Percentiles rank a stretch among this genome's conserved stretches.
phyloP scores from a whole-genome alignment of 2,329 filamentous ascomycete species.

The Cytospora piceicola region DNA sequence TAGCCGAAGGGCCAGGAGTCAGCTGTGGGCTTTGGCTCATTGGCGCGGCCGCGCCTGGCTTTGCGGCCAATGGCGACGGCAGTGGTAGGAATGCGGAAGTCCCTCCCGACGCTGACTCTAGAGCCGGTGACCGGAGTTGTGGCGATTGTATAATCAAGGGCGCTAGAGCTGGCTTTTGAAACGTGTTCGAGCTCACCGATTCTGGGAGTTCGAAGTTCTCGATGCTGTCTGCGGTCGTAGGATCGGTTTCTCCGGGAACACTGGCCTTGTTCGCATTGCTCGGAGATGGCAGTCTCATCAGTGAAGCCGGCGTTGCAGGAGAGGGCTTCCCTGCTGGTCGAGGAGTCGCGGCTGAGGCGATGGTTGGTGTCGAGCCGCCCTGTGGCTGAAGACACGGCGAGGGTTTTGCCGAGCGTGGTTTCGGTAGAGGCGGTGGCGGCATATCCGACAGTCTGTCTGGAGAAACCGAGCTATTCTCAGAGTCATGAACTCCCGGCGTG shows the following conservation, averaged over 20 bases:
- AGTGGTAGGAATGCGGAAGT: conserved; percentile 54
- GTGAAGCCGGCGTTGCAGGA: conserved; percentile 82
- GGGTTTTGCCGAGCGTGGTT: conserved; percentile 64
- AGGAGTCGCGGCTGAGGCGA: conserved; percentile 29
- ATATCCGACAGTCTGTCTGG: conserved; percentile 67
- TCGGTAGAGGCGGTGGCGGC: conserved; percentile 70
- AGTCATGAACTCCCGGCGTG: conserved; percentile 55
- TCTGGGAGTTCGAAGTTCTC: conserved; percentile 73
- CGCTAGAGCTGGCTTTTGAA: conserved; percentile 50
- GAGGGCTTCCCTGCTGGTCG: conserved; percentile 50
- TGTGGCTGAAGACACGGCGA: conserved; percentile 70
- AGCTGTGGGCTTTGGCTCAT: conserved; percentile 70
- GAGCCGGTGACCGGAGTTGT: conserved; percentile 45
- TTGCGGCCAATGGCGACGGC: conserved; percentile 52
- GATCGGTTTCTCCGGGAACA: conserved; percentile 43
- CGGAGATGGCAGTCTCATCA: conserved; percentile 75
- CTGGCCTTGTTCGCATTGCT: conserved; percentile 51
- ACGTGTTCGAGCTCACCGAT: conserved; percentile 56
- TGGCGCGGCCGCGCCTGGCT: conserved; percentile 49
- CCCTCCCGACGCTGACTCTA: conserved; percentile 51
- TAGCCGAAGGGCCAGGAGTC: conserved; percentile 53
- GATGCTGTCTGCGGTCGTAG: conserved; percentile 55
- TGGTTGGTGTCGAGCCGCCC: conserved; percentile 38
- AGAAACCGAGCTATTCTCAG: conserved; percentile 67
- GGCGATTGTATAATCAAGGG: conserved; percentile 51